Evolutionary conservation across 331 rosid genomes (phyloP).

Genomic region (Dryas integrifolia): DNA sequence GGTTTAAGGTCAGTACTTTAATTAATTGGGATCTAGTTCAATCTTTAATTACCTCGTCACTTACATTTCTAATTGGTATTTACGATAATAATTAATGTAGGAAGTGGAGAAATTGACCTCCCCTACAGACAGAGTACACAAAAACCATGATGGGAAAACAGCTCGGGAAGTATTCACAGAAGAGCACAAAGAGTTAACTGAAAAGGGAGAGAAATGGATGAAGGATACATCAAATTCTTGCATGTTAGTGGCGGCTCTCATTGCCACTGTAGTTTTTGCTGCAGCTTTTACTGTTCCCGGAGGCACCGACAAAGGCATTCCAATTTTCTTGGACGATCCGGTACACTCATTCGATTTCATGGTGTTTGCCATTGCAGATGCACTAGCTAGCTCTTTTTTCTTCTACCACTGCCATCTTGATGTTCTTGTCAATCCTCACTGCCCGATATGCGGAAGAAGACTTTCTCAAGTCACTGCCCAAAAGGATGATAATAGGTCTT

Average conservation of each 20-base stretch:
- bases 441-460: conserved; percentile 39
- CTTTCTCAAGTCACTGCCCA: conserved; percentile 35
- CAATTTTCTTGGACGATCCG: conserved; percentile 11
- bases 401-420: conserved; percentile 36
- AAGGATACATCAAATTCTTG: conserved; percentile 8
- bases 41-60: background rate
- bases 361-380: conserved; percentile 5
- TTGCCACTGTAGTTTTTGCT: background rate
- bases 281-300: conserved; percentile 3
- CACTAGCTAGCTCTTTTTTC: background rate
- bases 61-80: background rate
- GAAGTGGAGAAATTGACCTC: background rate
- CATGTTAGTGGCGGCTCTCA: background rate
- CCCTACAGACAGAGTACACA: background rate
- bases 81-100: background rate
- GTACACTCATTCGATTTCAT: background rate
- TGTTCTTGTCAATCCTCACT: conserved; percentile 43
- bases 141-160: background rate
- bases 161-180: background rate
- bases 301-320: background rate
- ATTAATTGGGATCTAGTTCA: background rate
- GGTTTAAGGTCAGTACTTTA: background rate
- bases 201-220: conserved; percentile 5
- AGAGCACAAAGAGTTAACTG: background rate
- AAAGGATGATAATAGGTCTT: conserved; percentile 36